Evolutionary conservation across 257 asterid genomes (phyloP), one percentile per base, ranked within the genome.

Genomic region (Handroanthus guayacan): DNA sequence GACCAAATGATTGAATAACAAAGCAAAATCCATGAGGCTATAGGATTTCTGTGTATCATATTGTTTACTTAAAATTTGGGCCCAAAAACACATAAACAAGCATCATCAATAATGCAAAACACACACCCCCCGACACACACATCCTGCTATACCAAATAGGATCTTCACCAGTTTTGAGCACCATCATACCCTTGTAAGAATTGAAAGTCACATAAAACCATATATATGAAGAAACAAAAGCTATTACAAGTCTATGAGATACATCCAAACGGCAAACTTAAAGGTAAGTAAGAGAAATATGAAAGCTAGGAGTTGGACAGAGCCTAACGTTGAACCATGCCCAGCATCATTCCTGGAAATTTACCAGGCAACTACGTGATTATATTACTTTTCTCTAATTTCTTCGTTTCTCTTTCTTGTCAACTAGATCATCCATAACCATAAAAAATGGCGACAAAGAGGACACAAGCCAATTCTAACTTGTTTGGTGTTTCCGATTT

Each of bases 401-500:
- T 11, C 58, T 16, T 14, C 25, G 45, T n/a, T 41, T 43, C 45
- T 48, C 16, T 54, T 25, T 50, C n/a, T 31, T 17, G 12, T 11
- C 55, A 50, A 37, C 25, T 5, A 66, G 56, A 66, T 67, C 57
- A 45, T 37, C 55, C 16, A 45, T 37, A 76, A 18, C 69, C 65
- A 58, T 18, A 1, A 58, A 68, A 2, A 44, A 37, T 44, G 10
- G 77, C 69, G 14, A 25, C 39, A 39, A 37, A 10, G 5, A n/a
- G 2, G 51, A 50, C 43, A 37, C 3, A 41, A 4, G 8, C 51
- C 6, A 16, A n/a, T 68, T 11, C 38, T 12, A 7, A 3, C 31
- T 1, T 37, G 9, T 3, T 14, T 4, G n/a, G 34, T 31, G 5
- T 70, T 54, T 56, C 18, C 17, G 12, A 10, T 17, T 16, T 58